Percentiles rank a stretch among this genome's conserved stretches.
Conservation (phyloP, 345 rosid species). For the Luvunga scandens region DNA sequence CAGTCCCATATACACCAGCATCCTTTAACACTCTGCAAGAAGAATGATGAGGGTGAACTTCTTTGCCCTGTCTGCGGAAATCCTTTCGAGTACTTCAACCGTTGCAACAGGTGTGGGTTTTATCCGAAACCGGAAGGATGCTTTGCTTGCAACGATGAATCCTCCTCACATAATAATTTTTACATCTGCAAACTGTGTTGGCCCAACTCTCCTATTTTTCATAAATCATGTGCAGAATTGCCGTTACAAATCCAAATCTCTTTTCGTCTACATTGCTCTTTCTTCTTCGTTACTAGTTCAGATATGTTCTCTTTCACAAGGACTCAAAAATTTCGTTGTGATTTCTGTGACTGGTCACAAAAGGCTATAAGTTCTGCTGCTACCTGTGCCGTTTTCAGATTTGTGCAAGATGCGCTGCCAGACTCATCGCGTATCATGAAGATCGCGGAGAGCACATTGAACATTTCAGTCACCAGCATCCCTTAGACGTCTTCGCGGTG, state of each 20-base stretch:
- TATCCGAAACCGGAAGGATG: not conserved
- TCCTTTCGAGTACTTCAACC: too few relatives aligned
- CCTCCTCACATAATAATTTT: not conserved
- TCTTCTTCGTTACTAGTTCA: too few relatives aligned
- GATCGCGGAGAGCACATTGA: not conserved
- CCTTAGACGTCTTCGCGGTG: not conserved
- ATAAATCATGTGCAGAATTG: not conserved
- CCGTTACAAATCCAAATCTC: not conserved
- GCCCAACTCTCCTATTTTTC: not conserved
- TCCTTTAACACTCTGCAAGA: not conserved
- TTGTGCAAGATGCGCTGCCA: too few relatives aligned
- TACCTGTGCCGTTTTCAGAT: too few relatives aligned
- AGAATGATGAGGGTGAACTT: not conserved
- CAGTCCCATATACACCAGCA: not conserved
- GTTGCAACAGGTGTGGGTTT: not conserved
- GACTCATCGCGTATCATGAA: too few relatives aligned
- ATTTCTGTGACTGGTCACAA: too few relatives aligned
- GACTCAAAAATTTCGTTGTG: too few relatives aligned
- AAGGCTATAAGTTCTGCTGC: too few relatives aligned
- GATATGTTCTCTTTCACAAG: too few relatives aligned
- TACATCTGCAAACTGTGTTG: not conserved
- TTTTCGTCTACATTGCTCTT: too few relatives aligned
- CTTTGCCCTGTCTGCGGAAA: not conserved
- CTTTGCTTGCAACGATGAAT: not conserved
- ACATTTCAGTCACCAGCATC: not conserved